Conservation (phyloP, 371 early-diverging fungal genomes). For the Syncephalastrum monosporum region DNA sequence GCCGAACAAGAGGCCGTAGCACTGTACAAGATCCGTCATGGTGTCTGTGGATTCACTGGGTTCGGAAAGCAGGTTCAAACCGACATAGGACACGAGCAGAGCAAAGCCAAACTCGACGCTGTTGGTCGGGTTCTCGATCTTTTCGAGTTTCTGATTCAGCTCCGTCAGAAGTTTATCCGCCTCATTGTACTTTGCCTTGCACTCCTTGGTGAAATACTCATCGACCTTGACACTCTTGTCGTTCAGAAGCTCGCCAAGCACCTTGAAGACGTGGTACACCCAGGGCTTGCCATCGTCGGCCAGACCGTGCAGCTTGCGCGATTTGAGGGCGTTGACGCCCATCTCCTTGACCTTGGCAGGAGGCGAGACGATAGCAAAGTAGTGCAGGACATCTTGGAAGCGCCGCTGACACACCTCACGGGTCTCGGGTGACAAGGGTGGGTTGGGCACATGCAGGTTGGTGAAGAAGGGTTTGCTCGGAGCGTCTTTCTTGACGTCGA, state of each 20-base stretch:
- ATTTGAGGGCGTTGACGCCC: conserved; percentile 28
- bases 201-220: conserved; percentile 18
- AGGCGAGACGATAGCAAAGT: conserved; percentile 61
- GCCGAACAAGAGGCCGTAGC: conserved; percentile 65
- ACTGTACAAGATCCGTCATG: conserved; percentile 70
- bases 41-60: conserved; percentile 63
- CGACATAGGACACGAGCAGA: conserved; percentile 64
- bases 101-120: conserved; percentile 68
- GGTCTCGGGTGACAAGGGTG: conserved; percentile 55
- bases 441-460: conserved; percentile 48
- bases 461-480: conserved; percentile 13
- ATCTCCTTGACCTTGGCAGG: conserved; percentile 41
- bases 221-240: conserved; percentile 28
- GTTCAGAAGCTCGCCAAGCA: conserved; percentile 49
- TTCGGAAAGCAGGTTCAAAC: conserved; percentile 65
- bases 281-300: conserved; percentile 64
- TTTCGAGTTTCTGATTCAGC: neutral
- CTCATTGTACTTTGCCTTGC: conserved; percentile 18
- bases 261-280: conserved; percentile 56
- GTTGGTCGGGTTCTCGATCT: conserved; percentile 9
- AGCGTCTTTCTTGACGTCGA: conserved; percentile 49
- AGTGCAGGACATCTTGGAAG: conserved; percentile 67
- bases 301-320: conserved; percentile 54
- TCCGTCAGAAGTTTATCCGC: conserved; percentile 22
- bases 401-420: conserved; percentile 57